phyloP scores from a whole-genome alignment of 768 basidiomycete genomes.

The Rhodotorula kratochvilovae region DNA sequence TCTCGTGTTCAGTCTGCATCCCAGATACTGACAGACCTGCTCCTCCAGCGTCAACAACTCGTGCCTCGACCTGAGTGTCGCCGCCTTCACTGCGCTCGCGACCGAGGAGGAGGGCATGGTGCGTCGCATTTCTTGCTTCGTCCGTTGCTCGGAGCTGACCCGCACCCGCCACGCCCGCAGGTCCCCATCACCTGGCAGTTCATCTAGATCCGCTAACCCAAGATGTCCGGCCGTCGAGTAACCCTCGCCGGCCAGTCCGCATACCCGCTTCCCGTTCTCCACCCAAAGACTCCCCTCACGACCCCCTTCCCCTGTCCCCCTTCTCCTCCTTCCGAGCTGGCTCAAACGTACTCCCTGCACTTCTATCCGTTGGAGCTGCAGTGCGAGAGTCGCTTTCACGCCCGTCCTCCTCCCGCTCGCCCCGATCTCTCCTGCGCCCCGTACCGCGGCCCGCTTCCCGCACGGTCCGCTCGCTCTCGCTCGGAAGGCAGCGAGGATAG shows the following conservation, averaged over 20 bases:
- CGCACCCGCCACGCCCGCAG: background rate
- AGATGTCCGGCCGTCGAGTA: background rate
- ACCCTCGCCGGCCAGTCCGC: background rate
- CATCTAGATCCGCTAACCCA: no score
- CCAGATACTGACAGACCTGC: background rate
- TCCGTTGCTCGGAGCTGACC: background rate
- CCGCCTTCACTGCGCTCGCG: slow-evolving; percentile 11
- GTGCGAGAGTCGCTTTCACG: no score
- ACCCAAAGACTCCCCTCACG: background rate
- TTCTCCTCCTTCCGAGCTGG: background rate
- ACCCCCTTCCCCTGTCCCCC: background rate
- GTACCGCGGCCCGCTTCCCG: no score
- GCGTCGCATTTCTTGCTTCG: background rate
- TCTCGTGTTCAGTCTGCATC: background rate
- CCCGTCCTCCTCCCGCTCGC: no score
- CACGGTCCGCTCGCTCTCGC: no score
- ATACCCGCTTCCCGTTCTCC: background rate
- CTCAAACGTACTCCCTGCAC: background rate
- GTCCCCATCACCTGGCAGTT: slow-evolving; percentile 1
- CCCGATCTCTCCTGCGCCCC: no score
- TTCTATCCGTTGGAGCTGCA: background rate
- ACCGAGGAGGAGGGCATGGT: slow-evolving; percentile 19
- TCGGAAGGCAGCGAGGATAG: no score
- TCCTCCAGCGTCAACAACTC: background rate
- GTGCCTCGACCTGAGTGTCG: background rate